A percentile compares a stretch with the other conserved stretches of the same genome.
Conservation (phyloP, 2,329 filamentous ascomycete genomes). For the Aspergillus tamarii region DNA sequence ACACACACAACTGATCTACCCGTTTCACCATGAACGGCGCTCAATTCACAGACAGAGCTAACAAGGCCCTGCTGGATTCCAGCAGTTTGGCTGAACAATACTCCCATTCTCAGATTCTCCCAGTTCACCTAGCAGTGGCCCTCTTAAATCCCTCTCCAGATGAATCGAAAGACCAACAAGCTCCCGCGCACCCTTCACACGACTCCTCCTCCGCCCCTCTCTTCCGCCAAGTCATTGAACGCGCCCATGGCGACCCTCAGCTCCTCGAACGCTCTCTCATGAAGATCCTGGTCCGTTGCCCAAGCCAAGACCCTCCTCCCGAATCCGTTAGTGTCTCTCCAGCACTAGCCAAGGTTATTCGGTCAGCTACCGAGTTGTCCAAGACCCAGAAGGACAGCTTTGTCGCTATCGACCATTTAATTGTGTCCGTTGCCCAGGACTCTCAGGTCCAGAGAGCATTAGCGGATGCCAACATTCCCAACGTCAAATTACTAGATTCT, state of each 20-base stretch:
- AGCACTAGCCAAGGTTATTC: slow-evolving; percentile 77
- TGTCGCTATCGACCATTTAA: slow-evolving; percentile 93
- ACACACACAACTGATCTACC: background rate
- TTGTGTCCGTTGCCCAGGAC: slow-evolving; percentile 82
- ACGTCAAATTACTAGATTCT: slow-evolving; percentile 84
- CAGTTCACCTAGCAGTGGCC: slow-evolving; percentile 77
- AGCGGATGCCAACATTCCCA: slow-evolving; percentile 87
- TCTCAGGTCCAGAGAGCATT: slow-evolving; percentile 71
- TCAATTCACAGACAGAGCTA: slow-evolving; percentile 88
- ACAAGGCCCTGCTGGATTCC: slow-evolving; percentile 86
- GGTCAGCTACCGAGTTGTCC: slow-evolving; percentile 83
- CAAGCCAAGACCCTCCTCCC: slow-evolving; percentile 92
- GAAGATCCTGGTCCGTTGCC: slow-evolving; percentile 85
- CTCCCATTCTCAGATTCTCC: slow-evolving; percentile 85
- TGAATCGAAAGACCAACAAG: slow-evolving; percentile 78
- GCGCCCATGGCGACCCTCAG: slow-evolving; percentile 90
- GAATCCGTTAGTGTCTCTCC: slow-evolving; percentile 84
- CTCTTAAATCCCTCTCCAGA: slow-evolving; percentile 51
- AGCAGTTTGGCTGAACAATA: slow-evolving; percentile 88
- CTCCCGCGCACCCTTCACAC: slow-evolving; percentile 65
- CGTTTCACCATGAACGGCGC: slow-evolving; percentile 48
- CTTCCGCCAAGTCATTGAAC: slow-evolving; percentile 91
- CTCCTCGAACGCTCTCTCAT: slow-evolving; percentile 86
- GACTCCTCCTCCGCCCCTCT: slow-evolving; percentile 69
- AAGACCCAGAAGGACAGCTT: slow-evolving; percentile 98